These are phyloP conservation scores for Gnaphalium uliginosum DNA, from an alignment of 129 eudicot genomes.

Conservation along the genomic window DNA sequence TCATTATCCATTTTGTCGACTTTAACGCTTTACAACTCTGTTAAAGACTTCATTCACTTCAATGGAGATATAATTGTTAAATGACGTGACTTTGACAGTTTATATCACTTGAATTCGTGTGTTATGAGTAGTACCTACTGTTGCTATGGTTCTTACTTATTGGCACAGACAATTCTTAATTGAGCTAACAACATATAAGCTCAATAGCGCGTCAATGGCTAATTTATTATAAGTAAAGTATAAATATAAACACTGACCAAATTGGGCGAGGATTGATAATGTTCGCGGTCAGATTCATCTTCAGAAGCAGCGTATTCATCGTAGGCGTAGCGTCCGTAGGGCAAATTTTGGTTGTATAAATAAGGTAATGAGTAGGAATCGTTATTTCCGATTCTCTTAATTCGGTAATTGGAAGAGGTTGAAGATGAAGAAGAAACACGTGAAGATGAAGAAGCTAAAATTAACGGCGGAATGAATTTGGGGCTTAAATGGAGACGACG, in stretches of 20 bases:
- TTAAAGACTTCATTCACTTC: neutral
- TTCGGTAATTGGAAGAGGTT: slow-evolving; percentile 21
- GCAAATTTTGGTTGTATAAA: slow-evolving; percentile 55
- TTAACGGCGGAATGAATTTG: slow-evolving; percentile 13
- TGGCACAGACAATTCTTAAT: too few relatives aligned
- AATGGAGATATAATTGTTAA: neutral
- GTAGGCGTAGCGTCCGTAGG: slow-evolving; percentile 65
- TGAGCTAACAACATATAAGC: neutral
- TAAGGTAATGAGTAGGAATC: slow-evolving; percentile 38
- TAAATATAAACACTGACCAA: slow-evolving; percentile 43
- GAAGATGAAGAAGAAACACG: slow-evolving; percentile 23
- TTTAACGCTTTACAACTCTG: neutral
- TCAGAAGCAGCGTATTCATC: slow-evolving; percentile 67
- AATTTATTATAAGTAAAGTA: too few relatives aligned
- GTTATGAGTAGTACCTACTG: neutral
- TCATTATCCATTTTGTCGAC: neutral
- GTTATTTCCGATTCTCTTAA: slow-evolving; percentile 29
- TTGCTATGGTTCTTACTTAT: too few relatives aligned
- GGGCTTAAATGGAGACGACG: slow-evolving; percentile 26
- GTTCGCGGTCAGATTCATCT: slow-evolving; percentile 61
- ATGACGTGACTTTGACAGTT: neutral
- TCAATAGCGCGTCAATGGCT: neutral
- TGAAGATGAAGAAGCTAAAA: slow-evolving; percentile 29
- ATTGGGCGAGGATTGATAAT: slow-evolving; percentile 38
- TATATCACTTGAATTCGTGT: neutral